phyloP scores from a whole-genome alignment of 2,329 filamentous ascomycete species.

The Fusarium sp. region DNA sequence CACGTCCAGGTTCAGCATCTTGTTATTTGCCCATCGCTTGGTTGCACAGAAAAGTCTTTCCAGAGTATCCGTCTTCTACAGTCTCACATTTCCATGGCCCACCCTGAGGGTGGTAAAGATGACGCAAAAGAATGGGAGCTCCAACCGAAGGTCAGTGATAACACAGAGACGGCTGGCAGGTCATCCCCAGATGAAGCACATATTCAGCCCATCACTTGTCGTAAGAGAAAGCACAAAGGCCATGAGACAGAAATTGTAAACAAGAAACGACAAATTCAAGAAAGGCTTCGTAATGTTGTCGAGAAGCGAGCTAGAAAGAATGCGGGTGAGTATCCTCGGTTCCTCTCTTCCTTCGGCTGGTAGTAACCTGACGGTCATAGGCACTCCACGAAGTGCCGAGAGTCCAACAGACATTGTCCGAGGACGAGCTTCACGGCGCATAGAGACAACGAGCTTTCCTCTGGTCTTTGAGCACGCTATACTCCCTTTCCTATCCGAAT shows the following conservation, averaged over 20 bases:
- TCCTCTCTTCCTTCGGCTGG: neutral
- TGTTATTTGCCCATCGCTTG: conserved; percentile 57
- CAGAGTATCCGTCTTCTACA: conserved; percentile 53
- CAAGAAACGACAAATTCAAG: conserved; percentile 55
- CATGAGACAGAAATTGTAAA: conserved; percentile 18
- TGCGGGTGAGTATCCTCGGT: conserved; percentile 40
- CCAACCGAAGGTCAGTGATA: neutral
- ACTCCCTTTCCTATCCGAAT: conserved; percentile 59
- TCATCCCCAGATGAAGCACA: neutral
- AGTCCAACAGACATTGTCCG: conserved; percentile 51
- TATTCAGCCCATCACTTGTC: conserved; percentile 25
- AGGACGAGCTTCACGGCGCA: conserved; percentile 46
- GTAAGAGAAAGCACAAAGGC: conserved; percentile 28
- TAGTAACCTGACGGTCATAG: conserved; percentile 31
- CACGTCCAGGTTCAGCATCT: conserved; percentile 61
- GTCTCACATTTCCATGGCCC: conserved; percentile 56
- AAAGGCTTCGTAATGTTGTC: conserved; percentile 53
- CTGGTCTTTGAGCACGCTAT: conserved; percentile 60
- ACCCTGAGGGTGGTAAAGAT: conserved; percentile 45
- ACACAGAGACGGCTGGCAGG: neutral
- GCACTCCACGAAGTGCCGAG: conserved; percentile 49
- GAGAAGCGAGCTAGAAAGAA: conserved; percentile 53
- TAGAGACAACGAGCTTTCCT: conserved; percentile 56
- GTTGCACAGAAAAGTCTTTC: conserved; percentile 56
- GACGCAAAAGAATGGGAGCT: conserved; percentile 49